Conservation (phyloP, 192 early-diverging fungal genomes). For the Pecoramyces ruminantium region DNA sequence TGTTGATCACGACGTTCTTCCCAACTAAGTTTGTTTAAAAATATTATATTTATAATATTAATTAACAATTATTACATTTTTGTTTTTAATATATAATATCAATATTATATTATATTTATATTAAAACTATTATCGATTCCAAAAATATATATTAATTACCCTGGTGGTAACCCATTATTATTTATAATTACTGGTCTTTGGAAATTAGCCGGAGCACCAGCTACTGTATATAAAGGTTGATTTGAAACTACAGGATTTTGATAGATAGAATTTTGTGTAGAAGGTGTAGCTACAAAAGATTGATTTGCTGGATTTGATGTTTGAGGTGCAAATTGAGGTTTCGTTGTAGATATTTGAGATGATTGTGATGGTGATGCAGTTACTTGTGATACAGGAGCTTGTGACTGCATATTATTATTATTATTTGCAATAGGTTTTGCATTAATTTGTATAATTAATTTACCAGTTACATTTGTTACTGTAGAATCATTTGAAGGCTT, state of each 20-base stretch:
- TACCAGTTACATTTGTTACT: slow-evolving; percentile 51
- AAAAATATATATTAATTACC: no score
- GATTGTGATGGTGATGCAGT: not conserved
- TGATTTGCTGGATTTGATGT: not conserved
- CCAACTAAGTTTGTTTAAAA: slow-evolving; percentile 71
- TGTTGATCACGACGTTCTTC: slow-evolving; percentile 87
- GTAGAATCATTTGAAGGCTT: slow-evolving; percentile 53
- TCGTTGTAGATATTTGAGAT: not conserved
- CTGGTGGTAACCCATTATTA: slow-evolving; percentile 18
- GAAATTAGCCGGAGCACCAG: slow-evolving; percentile 17
- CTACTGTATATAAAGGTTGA: slow-evolving; percentile 2
- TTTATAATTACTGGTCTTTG: slow-evolving; percentile 38
- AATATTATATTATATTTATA: no score
- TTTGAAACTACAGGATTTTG: slow-evolving; percentile 4
- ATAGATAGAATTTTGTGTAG: slow-evolving; percentile 1
- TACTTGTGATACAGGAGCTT: not conserved
- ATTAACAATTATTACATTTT: no score
- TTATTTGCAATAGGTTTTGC: slow-evolving; percentile 6
- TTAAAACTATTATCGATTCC: no score
- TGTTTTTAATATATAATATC: no score
- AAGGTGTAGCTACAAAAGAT: not conserved
- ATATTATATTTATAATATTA: no score
- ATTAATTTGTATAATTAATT: slow-evolving; percentile 6
- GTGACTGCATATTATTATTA: not conserved
- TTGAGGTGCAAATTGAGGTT: not conserved